Evolutionary conservation across 2,329 filamentous ascomycete genomes (phyloP).

Genomic region (Ceratocystis alfenasii): DNA sequence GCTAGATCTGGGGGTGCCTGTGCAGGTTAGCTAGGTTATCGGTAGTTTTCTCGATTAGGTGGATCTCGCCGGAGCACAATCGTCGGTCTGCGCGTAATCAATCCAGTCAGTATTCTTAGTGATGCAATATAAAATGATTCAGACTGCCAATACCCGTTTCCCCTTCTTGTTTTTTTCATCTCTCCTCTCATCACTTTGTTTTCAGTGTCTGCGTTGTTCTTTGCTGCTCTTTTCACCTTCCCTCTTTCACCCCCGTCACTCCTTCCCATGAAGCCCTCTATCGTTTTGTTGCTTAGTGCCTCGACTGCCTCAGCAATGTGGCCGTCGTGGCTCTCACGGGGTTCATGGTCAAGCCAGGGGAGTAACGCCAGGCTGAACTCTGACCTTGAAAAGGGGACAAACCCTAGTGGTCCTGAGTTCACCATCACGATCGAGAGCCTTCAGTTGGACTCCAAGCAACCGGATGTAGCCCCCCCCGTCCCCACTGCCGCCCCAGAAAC

Average conservation of each 20-base stretch:
- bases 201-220: background rate
- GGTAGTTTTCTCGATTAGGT: no score
- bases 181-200: background rate
- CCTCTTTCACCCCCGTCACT: background rate
- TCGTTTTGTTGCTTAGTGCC: background rate
- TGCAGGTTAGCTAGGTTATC: no score
- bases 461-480: no score
- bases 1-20: no score
- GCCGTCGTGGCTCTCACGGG: background rate
- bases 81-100: no score
- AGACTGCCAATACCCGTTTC: no score
- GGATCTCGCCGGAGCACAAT: no score
- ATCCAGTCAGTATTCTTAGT: no score
- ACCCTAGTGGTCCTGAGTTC: background rate
- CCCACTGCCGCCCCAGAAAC: background rate
- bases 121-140: no score
- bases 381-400: background rate
- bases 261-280: background rate
- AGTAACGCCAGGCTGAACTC: background rate
- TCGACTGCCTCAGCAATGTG: background rate
- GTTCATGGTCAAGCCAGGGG: background rate
- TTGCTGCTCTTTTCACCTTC: background rate
- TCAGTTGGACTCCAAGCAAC: background rate
- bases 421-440: background rate
- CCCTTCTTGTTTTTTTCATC: background rate